Evolutionary conservation across 2,329 filamentous ascomycete genomes (phyloP).

Genomic region (Helotiales sp.): DNA sequence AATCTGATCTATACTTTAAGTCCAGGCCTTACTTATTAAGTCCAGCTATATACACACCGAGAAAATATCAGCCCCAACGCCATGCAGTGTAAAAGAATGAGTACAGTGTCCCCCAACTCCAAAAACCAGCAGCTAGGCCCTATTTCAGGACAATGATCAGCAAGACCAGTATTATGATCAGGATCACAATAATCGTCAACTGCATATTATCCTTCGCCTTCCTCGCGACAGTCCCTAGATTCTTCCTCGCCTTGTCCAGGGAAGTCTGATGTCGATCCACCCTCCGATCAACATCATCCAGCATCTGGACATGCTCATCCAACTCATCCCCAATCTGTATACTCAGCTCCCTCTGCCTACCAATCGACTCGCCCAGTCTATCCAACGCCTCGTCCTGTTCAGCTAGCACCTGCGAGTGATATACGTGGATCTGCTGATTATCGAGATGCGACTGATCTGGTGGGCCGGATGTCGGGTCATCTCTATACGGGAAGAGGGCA

Average conservation of each 20-base stretch:
- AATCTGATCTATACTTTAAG: not conserved
- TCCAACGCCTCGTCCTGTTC: conserved; percentile 96
- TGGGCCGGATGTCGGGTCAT: conserved; percentile 59
- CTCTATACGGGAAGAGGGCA: conserved; percentile 71
- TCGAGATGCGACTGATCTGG: conserved; percentile 56
- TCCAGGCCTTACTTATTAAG: not conserved
- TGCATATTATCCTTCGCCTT: conserved; percentile 86
- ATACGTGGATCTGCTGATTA: conserved; percentile 86
- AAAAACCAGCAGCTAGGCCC: conserved; percentile 19
- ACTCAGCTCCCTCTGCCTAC: conserved; percentile 86
- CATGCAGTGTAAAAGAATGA: conserved; percentile 16
- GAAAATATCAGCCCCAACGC: conserved; percentile 24
- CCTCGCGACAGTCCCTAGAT: conserved; percentile 73
- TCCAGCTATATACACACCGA: conserved; percentile 15
- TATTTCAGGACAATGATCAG: conserved; percentile 70
- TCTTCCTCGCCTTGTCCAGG: conserved; percentile 74
- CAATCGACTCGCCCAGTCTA: conserved; percentile 80
- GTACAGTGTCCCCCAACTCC: conserved; percentile 3
- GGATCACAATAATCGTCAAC: conserved; percentile 70
- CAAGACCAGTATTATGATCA: conserved; percentile 71
- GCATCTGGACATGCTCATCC: conserved; percentile 83
- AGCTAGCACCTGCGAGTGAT: conserved; percentile 79
- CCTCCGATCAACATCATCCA: conserved; percentile 85
- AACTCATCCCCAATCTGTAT: conserved; percentile 97
- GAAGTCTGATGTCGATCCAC: conserved; percentile 81